Percentiles rank a stretch among this genome's conserved stretches.
Evolutionary conservation across 108 stramenopile species (phyloP).

Genomic region (Cyclostephanos invisitatus): DNA sequence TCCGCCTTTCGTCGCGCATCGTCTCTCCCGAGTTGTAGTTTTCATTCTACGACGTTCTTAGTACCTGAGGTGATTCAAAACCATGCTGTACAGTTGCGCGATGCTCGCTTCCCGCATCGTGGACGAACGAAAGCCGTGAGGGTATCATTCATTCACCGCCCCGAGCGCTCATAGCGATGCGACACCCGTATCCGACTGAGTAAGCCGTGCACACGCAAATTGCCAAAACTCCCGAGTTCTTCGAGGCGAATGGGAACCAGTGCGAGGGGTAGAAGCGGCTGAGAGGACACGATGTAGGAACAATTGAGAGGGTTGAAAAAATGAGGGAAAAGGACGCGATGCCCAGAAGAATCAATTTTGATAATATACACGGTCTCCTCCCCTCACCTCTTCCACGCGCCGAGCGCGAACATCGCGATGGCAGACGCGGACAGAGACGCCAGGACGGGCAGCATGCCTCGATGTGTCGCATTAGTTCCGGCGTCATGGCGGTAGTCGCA

Average conservation of each 20-base stretch:
- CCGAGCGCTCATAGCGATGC: neutral
- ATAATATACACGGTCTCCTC: neutral
- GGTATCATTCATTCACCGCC: too few species aligned
- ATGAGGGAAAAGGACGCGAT: too few species aligned
- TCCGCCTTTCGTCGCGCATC: too few species aligned
- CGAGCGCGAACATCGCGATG: conserved; percentile 64
- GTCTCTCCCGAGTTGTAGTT: too few species aligned
- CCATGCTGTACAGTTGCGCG: too few species aligned
- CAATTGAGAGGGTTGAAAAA: too few species aligned
- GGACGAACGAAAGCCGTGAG: too few species aligned
- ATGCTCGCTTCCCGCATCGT: too few species aligned
- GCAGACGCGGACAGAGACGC: conserved; percentile 36
- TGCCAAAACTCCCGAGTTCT: conserved; percentile 58
- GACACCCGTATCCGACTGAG: conserved; percentile 36
- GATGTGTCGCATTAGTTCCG: conserved; percentile 5
- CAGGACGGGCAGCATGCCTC: conserved; percentile 16
- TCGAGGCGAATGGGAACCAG: conserved; percentile 63
- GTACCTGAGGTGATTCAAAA: too few species aligned
- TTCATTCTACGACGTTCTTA: too few species aligned
- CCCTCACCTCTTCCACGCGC: conserved; percentile 76
- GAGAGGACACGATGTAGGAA: neutral
- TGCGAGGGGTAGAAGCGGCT: conserved; percentile 52
- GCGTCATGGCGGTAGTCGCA: conserved; percentile 4
- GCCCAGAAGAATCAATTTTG: too few species aligned
- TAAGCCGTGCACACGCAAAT: conserved; percentile 57